phyloP scores from a whole-genome alignment of 2,329 filamentous ascomycete genomes.

The Ceratocystis cubensis region DNA sequence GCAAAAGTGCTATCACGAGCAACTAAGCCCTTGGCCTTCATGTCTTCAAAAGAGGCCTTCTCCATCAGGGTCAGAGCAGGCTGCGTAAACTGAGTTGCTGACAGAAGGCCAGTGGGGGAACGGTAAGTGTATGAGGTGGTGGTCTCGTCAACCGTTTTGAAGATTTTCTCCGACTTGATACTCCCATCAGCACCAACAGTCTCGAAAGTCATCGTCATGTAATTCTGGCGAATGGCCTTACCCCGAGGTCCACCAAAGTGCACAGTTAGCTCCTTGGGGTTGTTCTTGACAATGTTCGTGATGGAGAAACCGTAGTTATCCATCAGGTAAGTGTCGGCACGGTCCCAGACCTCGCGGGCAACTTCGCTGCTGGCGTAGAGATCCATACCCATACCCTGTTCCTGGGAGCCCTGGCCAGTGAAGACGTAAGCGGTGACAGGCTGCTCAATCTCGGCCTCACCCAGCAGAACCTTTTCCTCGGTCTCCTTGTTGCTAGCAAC shows the following conservation, averaged over 20 bases:
- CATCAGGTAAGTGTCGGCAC: slow-evolving; percentile 93
- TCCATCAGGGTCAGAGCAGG: slow-evolving; percentile 97
- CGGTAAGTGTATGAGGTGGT: slow-evolving; percentile 95
- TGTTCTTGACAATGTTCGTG: slow-evolving; percentile 98
- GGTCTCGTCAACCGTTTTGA: slow-evolving; percentile 90
- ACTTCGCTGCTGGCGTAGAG: slow-evolving; percentile 87
- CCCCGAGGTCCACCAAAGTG: slow-evolving; percentile 95
- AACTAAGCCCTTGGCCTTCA: slow-evolving; percentile 92
- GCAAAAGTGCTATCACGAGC: slow-evolving; percentile 95
- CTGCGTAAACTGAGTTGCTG: slow-evolving; percentile 96
- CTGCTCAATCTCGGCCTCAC: slow-evolving; percentile 95
- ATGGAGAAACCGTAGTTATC: slow-evolving; percentile 98
- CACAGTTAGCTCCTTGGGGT: slow-evolving; percentile 95
- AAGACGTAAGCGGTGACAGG: slow-evolving; percentile 95
- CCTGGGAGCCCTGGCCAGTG: slow-evolving; percentile 94
- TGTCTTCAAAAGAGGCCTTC: slow-evolving; percentile 98
- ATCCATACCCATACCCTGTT: slow-evolving; percentile 99
- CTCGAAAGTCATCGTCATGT: slow-evolving; percentile 99
- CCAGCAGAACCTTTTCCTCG: slow-evolving; percentile 89
- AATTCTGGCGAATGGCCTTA: slow-evolving; percentile 96
- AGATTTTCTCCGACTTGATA: slow-evolving; percentile 98
- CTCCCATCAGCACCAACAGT: slow-evolving; percentile 84
- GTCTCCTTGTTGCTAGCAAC: slow-evolving; percentile 92
- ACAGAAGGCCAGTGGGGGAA: slow-evolving; percentile 86
- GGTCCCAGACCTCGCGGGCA: slow-evolving; percentile 94